These are phyloP conservation scores for Blakeslea trispora DNA, from an alignment of 371 early-diverging fungal species.

Conservation along the genomic window DNA sequence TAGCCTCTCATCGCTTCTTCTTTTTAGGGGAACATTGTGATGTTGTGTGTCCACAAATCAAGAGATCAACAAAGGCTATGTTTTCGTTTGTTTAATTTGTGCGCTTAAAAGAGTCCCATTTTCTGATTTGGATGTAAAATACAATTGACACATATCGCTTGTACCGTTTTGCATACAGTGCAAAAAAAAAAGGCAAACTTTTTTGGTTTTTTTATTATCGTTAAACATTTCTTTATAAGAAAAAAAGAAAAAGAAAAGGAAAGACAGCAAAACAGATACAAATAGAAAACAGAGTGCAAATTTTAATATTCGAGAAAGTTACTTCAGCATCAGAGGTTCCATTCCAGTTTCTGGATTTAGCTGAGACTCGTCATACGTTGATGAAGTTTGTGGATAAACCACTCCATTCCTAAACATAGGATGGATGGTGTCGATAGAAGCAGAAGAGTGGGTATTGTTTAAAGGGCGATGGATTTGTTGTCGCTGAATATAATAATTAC, in stretches of 20 bases:
- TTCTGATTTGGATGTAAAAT: too few species aligned
- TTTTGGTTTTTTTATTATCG: too few species aligned
- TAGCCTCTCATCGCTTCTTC: too few species aligned
- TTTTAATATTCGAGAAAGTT: neutral
- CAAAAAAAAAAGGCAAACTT: too few species aligned
- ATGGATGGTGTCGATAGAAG: slow-evolving; percentile 9
- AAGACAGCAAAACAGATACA: neutral
- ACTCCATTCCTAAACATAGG: slow-evolving; percentile 29
- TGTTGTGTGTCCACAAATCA: too few species aligned
- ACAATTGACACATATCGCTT: too few species aligned
- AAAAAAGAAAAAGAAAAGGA: slow-evolving; percentile 8
- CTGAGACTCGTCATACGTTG: slow-evolving; percentile 28
- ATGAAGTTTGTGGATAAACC: slow-evolving; percentile 26
- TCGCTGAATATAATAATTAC: slow-evolving; percentile 15
- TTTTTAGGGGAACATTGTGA: too few species aligned
- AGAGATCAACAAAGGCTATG: too few species aligned
- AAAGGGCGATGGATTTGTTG: slow-evolving; percentile 22
- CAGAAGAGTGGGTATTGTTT: slow-evolving; percentile 28
- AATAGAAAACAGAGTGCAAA: neutral
- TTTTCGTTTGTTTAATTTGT: too few species aligned
- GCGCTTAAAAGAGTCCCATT: too few species aligned
- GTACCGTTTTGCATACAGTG: too few species aligned
- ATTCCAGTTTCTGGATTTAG: slow-evolving; percentile 28
- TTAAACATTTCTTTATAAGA: neutral
- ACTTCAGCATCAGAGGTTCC: slow-evolving; percentile 37